Conservation (phyloP, 2,329 filamentous ascomycete species). For the Coleophoma cylindrospora region DNA sequence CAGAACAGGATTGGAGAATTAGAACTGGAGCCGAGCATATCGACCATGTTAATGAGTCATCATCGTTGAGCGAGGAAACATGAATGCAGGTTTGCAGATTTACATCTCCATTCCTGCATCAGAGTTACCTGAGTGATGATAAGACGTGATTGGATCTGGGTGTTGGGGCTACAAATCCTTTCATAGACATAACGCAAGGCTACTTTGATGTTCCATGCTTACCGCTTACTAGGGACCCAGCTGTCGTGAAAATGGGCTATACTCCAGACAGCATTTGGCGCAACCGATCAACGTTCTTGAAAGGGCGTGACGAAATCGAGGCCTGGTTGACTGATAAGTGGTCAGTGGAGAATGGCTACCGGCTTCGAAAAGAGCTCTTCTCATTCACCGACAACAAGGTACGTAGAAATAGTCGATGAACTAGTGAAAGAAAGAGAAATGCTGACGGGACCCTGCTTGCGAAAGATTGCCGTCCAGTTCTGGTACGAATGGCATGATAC, state of each 20-base stretch:
- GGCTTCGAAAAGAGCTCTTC: conserved; percentile 79
- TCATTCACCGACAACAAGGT: conserved; percentile 65
- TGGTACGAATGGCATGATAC: conserved; percentile 71
- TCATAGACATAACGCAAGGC: no score
- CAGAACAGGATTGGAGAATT: no score
- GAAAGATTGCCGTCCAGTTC: conserved; percentile 76
- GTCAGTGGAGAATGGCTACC: conserved; percentile 66
- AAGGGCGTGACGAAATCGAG: conserved; percentile 63
- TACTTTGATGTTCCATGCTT: no score
- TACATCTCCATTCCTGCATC: no score
- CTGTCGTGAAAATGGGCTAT: conserved; percentile 64
- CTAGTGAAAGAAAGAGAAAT: neutral
- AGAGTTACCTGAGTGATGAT: no score
- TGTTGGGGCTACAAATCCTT: no score
- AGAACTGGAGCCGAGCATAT: no score
- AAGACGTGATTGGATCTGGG: no score
- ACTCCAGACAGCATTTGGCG: conserved; percentile 76
- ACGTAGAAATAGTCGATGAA: neutral
- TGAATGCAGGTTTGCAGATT: no score
- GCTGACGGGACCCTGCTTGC: neutral
- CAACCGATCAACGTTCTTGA: conserved; percentile 67
- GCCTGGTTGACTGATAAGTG: conserved; percentile 69
- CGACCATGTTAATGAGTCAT: no score
- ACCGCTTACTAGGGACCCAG: conserved; percentile 49
- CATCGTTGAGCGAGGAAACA: no score